Conservation (phyloP, 2,329 filamentous ascomycete genomes). For the Colletotrichum orchidophilum region DNA sequence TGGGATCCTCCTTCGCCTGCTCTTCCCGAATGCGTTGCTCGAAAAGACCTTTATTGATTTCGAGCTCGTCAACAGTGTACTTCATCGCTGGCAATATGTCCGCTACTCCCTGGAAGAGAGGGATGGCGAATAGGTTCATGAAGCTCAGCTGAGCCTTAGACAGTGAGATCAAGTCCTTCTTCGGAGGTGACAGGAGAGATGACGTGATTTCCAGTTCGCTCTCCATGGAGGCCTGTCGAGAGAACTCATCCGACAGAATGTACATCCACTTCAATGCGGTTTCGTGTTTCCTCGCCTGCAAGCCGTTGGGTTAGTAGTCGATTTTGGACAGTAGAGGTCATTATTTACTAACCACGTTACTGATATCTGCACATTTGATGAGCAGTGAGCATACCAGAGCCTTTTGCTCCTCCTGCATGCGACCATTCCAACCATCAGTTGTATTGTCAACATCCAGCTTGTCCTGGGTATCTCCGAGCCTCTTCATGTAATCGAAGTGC, state of each 20-base stretch:
- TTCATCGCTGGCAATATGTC: constrained; percentile 86
- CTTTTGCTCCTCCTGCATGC: constrained; percentile 79
- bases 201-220: constrained; percentile 86
- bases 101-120: constrained; percentile 87
- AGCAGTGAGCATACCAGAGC: constrained; percentile 87
- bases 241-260: constrained; percentile 95
- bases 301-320: constrained; percentile 35
- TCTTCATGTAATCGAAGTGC: constrained; percentile 96
- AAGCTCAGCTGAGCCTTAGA: constrained; percentile 92
- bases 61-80: constrained; percentile 85
- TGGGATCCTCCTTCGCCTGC: constrained; percentile 59
- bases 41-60: constrained; percentile 80
- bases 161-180: constrained; percentile 84
- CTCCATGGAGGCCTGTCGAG: constrained; percentile 93
- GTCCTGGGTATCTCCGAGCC: constrained; percentile 81
- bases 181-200: constrained; percentile 84
- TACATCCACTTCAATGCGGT: constrained; percentile 90
- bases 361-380: constrained; percentile 99
- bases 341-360: constrained; percentile 82
- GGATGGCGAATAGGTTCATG: constrained; percentile 95
- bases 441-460: constrained; percentile 75
- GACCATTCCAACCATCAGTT: constrained; percentile 79
- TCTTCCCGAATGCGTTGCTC: constrained; percentile 73
- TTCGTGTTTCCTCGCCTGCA: constrained; percentile 82
- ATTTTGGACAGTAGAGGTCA: background rate